Base-by-base conservation (phyloP, 129 eudicot genomes). In the Escallonia herrerae region DNA sequence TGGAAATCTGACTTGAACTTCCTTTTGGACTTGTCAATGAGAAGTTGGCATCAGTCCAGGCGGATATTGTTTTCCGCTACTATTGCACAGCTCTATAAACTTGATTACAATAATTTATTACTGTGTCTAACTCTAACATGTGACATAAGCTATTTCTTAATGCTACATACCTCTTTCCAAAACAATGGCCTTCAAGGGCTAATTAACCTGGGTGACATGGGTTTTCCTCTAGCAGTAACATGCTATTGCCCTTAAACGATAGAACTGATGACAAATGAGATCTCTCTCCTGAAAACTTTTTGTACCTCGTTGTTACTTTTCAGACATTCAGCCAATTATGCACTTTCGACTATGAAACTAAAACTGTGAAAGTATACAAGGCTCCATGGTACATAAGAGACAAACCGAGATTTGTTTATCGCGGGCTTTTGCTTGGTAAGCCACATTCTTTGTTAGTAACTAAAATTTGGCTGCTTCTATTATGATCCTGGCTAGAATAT, bases 271-370 rank as follows among this genome's bases (percentile, higher is more conserved):
- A 47, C 1, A 22, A 46, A 5, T 10, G 13, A 55, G 52, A 43
- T 38, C 47, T 22, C 40, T 65, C 73, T 68, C 14, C 11, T 67
- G 44, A 60, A 62, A 56, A 52, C 3, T 7, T 66, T 63, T 15
- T 10, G 48, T 58, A 7, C 38, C 2, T 48, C n/a, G 42, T 2
- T n/a, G n/a, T n/a, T 53, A 39, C 49, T n/a, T 37, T 75, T 70
- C 99, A 93, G 99, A 93, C 99, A 33, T 74, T 86, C 49, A 93
- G 99, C 80, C 99, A 93, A 65, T 74, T 93, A 69, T 93, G 99
- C 56, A 67, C 76, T 47, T 93, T 85, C 46, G 89, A 84, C 73
- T 93, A 86, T 72, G 95, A 75, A 76, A 81, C 84, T 74, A 93
- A 93, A 82, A 39, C 81, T 65, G 87, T 93, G 48, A 78, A 81